Evolutionary conservation across 352 stramenopile species (phyloP).

Genomic region (Pythium insidiosum): DNA sequence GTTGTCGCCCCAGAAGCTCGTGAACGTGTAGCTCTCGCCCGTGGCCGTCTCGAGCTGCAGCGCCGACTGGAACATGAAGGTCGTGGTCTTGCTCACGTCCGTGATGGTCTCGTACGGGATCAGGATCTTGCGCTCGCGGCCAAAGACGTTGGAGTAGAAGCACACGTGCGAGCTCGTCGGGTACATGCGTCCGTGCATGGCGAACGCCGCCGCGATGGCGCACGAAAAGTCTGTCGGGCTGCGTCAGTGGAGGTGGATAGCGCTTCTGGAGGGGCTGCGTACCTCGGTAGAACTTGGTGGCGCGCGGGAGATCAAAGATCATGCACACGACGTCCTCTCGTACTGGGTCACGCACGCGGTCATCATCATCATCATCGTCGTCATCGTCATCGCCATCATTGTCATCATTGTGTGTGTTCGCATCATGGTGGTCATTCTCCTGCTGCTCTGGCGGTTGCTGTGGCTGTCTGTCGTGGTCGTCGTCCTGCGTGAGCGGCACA

Average conservation of each 20-base stretch:
- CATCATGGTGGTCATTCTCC: not conserved
- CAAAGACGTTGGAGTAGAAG: constrained; percentile 87
- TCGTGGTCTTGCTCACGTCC: constrained; percentile 74
- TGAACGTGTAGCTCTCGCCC: constrained; percentile 72
- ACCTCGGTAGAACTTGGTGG: constrained; percentile 79
- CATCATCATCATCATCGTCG: constrained; percentile 14
- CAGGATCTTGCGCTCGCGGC: constrained; percentile 80
- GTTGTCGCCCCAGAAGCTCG: constrained; percentile 80
- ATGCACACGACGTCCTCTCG: constrained; percentile 81
- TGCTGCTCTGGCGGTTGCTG: too few relatives aligned
- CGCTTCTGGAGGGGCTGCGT: too few relatives aligned
- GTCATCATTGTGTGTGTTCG: not conserved
- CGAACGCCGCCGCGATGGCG: constrained; percentile 63
- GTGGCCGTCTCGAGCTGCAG: constrained; percentile 58
- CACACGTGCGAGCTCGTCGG: constrained; percentile 71
- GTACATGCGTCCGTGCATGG: constrained; percentile 87
- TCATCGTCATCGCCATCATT: constrained; percentile 11
- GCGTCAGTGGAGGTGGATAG: too few relatives aligned
- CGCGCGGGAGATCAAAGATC: constrained; percentile 73
- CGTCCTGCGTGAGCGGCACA: constrained; percentile 32
- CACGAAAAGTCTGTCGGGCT: constrained; percentile 78
- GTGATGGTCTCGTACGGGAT: constrained; percentile 83
- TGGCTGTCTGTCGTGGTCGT: too few relatives aligned
- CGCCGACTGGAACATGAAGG: constrained; percentile 71
- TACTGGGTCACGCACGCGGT: constrained; percentile 35